Base-by-base conservation (phyloP, 225 moss, liverwort and hornwort genomes). In the Lunularia cruciata region DNA sequence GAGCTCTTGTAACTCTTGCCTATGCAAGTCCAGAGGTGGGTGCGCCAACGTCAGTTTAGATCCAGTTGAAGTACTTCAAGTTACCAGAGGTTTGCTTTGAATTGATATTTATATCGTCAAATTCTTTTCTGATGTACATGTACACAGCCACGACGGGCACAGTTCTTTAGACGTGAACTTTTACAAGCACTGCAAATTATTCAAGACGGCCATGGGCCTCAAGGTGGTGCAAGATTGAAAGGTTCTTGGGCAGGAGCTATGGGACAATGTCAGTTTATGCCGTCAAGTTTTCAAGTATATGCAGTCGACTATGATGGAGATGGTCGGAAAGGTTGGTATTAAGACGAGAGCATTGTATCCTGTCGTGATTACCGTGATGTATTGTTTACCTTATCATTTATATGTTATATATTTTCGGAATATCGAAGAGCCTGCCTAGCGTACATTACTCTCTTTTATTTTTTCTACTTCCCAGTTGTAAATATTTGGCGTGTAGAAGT, bases 231-330 rank as follows among this genome's bases (percentile, higher is more conserved):
- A 71, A 75, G 79, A 57, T 67, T 88, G 68, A 78, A 48, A 46
- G 90, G 90, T 12, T 90, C 90, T 31, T 88, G 88, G 90, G 88
- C 90, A 25, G 90, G 90, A 28, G 83, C 90, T 35, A 88, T 90
- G 90, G 90, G 90, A 13, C 88, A 90, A 65, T 90, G 90, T 57
- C 90, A 90, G 54, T 90, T 90, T 56, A 90, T 90, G 90, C 90
- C 90, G 16, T 82, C 88, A 67, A 88, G 86, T 68, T 88, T 90
- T 70, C 84, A 83, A 53, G 69, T 68, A 0, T 90, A 81, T 48
- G 90, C 86, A 31, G 57, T 90, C 23, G 90, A 90, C 74, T 83
- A 79, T 49, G 88, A 90, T 72, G 90, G 90, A 26, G 90, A 90
- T 56, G 90, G 90, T 47, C 84, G 71, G 54, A 88, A 73, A 73